Evolutionary conservation across 2,329 filamentous ascomycete genomes (phyloP), one percentile per base, ranked within the genome.

Genomic region (Paecilomyces fulvus): DNA sequence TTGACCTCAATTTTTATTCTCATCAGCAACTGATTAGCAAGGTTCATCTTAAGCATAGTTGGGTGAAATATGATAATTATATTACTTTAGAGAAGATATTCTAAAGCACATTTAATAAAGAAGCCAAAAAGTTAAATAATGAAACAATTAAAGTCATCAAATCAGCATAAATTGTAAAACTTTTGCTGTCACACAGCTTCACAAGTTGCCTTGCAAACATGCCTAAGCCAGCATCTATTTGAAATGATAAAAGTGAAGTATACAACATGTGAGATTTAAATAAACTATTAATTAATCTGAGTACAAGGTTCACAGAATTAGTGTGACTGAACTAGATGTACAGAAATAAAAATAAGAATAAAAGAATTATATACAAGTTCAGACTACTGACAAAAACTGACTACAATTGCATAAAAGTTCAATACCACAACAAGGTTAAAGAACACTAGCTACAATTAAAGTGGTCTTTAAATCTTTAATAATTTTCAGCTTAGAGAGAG

Each of bases 251-350:
- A 59, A 58, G 54, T 17, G 71, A 74, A 56, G 63, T 63, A 30
- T 76, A 77, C 57, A 70, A 72, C 4, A 72, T 75, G 67, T 60
- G 70, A 53, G 63, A 59, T 25, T 57, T 76, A 25, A 73, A 77
- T 64, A 69, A 66, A 20, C 65, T 73, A 10, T 67, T 74, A 6
- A 57, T 75, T 17, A 66, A 73, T 58, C 65, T 65, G 21, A 58
- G 43, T 21, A 75, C 71, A 21, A 73, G 62, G 55, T n/a, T n/a
- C n/a, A n/a, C n/a, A n/a, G n/a, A n/a, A n/a, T n/a, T n/a, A n/a
- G n/a, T n/a, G n/a, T n/a, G n/a, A n/a, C n/a, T n/a, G n/a, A n/a
- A n/a, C n/a, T n/a, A n/a, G n/a, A n/a, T n/a, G n/a, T n/a, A n/a
- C n/a, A n/a, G n/a, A n/a, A n/a, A n/a, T n/a, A n/a, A n/a, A n/a